phyloP scores from a whole-genome alignment of 2,329 filamentous ascomycete species.

The Cordyceps pruinosa region DNA sequence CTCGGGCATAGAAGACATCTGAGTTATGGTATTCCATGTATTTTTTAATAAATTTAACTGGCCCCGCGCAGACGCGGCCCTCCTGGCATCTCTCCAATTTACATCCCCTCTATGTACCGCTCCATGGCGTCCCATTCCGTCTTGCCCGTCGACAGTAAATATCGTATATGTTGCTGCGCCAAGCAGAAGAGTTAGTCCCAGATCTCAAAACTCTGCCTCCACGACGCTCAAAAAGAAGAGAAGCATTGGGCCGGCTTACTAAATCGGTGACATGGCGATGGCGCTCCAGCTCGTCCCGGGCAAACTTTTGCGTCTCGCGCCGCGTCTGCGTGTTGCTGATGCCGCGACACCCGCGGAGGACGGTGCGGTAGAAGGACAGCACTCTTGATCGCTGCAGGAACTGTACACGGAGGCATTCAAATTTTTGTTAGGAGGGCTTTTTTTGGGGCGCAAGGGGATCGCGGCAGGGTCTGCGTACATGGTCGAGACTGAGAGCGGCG shows the following conservation, averaged over 20 bases:
- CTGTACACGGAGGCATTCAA: no score
- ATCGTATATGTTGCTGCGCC: constrained; percentile 50
- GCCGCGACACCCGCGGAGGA: constrained; percentile 46
- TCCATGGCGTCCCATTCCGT: constrained; percentile 59
- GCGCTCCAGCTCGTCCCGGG: constrained; percentile 54
- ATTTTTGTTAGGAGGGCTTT: neutral
- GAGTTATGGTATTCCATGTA: neutral
- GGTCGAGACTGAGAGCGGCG: constrained; percentile 50
- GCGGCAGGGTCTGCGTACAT: no score
- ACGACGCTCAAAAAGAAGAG: neutral
- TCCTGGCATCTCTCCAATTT: constrained; percentile 18
- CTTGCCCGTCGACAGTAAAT: constrained; percentile 57
- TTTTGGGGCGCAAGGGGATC: neutral
- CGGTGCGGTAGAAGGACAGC: constrained; percentile 50
- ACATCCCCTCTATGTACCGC: constrained; percentile 34
- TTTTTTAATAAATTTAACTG: constrained; percentile 7
- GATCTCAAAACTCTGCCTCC: neutral
- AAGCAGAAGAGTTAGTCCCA: neutral
- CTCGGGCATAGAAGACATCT: neutral
- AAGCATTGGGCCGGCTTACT: constrained; percentile 39
- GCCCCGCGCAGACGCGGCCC: neutral
- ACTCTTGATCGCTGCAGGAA: constrained; percentile 52
- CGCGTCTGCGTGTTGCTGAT: constrained; percentile 46
- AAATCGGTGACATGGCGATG: constrained; percentile 49
- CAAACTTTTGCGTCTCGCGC: constrained; percentile 50